Evolutionary conservation across 768 basidiomycete genomes (phyloP).

Genomic region (Boletales sp.): DNA sequence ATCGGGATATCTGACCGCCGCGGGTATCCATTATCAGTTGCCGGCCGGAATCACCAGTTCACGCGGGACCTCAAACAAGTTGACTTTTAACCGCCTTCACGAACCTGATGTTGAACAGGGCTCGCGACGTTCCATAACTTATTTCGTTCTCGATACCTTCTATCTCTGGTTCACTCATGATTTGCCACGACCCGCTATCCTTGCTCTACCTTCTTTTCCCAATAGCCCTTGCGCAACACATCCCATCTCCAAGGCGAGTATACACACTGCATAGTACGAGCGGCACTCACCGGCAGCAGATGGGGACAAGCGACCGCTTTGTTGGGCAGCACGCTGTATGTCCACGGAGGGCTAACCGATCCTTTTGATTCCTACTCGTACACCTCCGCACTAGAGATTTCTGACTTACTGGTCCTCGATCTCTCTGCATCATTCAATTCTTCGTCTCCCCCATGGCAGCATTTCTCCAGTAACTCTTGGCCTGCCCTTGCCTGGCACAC

Average conservation of each 20-base stretch:
- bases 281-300: constrained; percentile 38
- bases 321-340: constrained; percentile 55
- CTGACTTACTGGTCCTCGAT: constrained; percentile 69
- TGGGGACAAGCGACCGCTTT: constrained; percentile 79
- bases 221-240: constrained; percentile 19
- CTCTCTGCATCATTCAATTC: constrained; percentile 55
- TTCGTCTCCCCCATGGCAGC: constrained; percentile 67
- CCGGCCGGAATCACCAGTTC: no score
- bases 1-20: no score
- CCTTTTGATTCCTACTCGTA: constrained; percentile 66
- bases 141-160: background rate
- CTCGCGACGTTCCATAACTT: constrained; percentile 17
- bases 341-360: constrained; percentile 84
- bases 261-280: background rate
- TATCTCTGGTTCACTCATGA: constrained; percentile 6
- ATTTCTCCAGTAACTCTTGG: constrained; percentile 46
- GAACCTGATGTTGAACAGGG: no score
- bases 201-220: constrained; percentile 9
- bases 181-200: background rate
- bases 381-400: constrained; percentile 65
- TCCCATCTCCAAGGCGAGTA: constrained; percentile 24
- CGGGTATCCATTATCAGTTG: no score
- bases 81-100: no score
- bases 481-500: constrained; percentile 80
- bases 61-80: no score